Base-by-base conservation (phyloP, 1,284 basidiomycete genomes). In the Rhodofomes roseus region DNA sequence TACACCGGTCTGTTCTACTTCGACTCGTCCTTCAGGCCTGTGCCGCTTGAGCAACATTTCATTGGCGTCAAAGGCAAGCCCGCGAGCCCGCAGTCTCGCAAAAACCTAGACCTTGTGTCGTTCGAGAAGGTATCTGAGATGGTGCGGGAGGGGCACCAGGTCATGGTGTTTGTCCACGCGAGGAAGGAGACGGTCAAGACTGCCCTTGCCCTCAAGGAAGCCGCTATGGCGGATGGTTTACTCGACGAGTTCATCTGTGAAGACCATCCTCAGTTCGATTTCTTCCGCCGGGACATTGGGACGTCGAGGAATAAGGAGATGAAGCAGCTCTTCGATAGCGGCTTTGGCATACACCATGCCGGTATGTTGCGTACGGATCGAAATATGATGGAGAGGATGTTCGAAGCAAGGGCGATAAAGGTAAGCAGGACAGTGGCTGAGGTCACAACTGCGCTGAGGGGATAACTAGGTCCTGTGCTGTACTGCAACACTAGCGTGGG, bases 81-180 rank as follows among this genome's bases (percentile, higher is more conserved):
- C 0, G 87, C 90, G 50, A 92, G 89, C 59, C 69, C 78, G 0
- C 81, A 82, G 39, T 87, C 90, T n/a, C 89, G 87, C 63, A 91
- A 86, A 67, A 97, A 96, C 68, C 81, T 99, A 58, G 97, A 99
- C 73, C 81, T 82, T 37, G 94, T 95, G 27, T 89, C 93, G 2
- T 99, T 92, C 69, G 85, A 97, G 68, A 98, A 98, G 75, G 92
- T 96, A 9, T 83, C 87, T 0, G 89, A 92, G 50, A 79, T 97
- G 9, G 91, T 97, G 16, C 81, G 77, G 54, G 85, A 89, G 68
- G 96, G 95, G 0, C 97, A 99, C 74, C 97, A 99, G 74, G 95
- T 98, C 60, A 99, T 99, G 96, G 95, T 99, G 0, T 99, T 99
- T 57, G 97, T 99, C 11, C 97, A 99, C 73, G 95, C 97, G 18